Conservation (phyloP, 139 green algal species). For the Chlorella ohadii region DNA sequence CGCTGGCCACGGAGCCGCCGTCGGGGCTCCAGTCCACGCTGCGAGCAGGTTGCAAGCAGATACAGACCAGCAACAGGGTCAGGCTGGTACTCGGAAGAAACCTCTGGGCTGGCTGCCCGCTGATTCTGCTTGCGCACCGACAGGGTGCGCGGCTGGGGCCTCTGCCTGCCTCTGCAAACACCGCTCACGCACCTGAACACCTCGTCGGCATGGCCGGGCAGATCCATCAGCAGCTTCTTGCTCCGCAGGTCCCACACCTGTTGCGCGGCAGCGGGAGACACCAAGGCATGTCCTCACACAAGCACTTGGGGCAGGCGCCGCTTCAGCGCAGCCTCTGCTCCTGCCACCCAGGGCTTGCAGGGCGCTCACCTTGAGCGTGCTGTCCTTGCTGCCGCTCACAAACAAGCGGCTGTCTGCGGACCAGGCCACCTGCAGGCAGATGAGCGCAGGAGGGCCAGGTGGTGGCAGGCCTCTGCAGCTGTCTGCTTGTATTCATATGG, state of each 20-base stretch:
- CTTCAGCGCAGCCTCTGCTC: neutral
- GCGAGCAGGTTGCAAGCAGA: neutral
- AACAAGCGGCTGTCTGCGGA: conserved; percentile 92
- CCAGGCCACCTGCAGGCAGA: conserved; percentile 80
- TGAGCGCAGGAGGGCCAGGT: neutral
- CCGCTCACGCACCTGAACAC: conserved; percentile 31
- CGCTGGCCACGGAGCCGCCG: conserved; percentile 87
- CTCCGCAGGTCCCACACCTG: conserved; percentile 92
- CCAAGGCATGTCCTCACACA: too few relatives aligned
- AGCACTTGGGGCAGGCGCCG: too few relatives aligned
- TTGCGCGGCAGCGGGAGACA: neutral
- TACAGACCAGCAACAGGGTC: too few relatives aligned
- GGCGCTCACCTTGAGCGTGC: conserved; percentile 90
- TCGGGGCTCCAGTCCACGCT: conserved; percentile 94
- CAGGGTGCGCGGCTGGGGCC: neutral
- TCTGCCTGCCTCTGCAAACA: too few relatives aligned
- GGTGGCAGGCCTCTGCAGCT: too few relatives aligned
- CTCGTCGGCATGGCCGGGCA: conserved; percentile 90
- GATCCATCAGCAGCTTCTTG: conserved; percentile 91
- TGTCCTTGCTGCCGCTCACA: conserved; percentile 95
- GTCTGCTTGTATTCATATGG: too few relatives aligned
- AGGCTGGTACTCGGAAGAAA: too few relatives aligned
- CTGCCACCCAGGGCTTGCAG: neutral
- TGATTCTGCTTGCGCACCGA: too few relatives aligned
- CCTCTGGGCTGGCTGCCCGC: too few relatives aligned